Evolutionary conservation across 1,139 yeast genomes (phyloP), one percentile per base, ranked within the genome.

Genomic region (Candida albicans): DNA sequence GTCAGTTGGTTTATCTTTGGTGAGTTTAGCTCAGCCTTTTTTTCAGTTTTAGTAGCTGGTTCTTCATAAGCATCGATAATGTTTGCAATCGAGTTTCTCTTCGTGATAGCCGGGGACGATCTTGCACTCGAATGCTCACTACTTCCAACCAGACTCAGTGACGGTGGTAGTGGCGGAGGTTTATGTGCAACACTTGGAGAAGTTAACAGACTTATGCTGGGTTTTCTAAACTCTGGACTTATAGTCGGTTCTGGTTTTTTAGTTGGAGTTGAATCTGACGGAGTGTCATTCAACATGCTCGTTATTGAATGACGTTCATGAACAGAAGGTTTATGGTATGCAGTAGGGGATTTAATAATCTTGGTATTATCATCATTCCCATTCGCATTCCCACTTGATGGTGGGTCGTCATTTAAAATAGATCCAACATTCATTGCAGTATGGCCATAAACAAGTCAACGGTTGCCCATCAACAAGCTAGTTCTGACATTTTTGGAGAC

Each of bases 371-470:
- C 37, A n/a, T 40, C 44, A 18, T 43, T 49, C 11, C 61, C 44
- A 18, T 43, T 49, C 11, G 60, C 68, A 25, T 51, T 49, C 39
- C 61, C 64, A 38, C 62, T 62, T 10, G 68, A 62, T 1, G 75
- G 73, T 27, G 70, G 58, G 47, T 73, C 78, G 48, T 70, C 67
- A 53, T 72, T 73, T 32, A 73, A 59, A 37, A 73, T 72, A 9
- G 77, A 72, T 15, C 78, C 78, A 33, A 73, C 77, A 56, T 73
- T 73, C 79, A 73, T 73, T 11, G 12, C 27, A n/a, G 26, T 8
- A 31, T 24, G 31, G 22, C 22, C 22, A 18, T 18, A 18, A 18
- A 18, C 22, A 18, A 18, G 3, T 18, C 22, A 18, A 18, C 22
- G 22, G 22, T 18, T 18, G 22, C 22, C 22, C 22, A 18, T 18